Percentiles rank a stretch among this genome's conserved stretches.
Evolutionary conservation across 306 rosid genomes (phyloP).

Genomic region (Vicia sativa): DNA sequence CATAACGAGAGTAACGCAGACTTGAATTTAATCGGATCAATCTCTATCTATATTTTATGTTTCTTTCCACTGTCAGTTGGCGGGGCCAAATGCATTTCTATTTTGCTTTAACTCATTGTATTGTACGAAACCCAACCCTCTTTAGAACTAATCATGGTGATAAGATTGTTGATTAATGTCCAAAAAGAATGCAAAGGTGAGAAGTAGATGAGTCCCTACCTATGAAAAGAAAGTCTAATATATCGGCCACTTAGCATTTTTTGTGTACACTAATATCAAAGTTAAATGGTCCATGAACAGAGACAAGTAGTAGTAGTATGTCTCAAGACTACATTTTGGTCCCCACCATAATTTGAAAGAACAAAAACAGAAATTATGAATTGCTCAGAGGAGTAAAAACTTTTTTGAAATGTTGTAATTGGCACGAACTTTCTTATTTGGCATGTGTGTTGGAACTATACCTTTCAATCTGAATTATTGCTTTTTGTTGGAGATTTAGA

Average conservation of each 20-base stretch:
- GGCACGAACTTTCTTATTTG: slow-evolving; percentile 39
- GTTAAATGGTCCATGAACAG: slow-evolving; percentile 46
- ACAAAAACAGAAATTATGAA: slow-evolving; percentile 5
- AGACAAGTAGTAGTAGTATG: slow-evolving; percentile 31
- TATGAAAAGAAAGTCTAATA: slow-evolving; percentile 44
- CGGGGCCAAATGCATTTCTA: too few relatives aligned
- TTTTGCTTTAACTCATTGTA: too few relatives aligned
- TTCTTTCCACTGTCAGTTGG: too few relatives aligned
- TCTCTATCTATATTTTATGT: too few relatives aligned
- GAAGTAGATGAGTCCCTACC: slow-evolving; percentile 39
- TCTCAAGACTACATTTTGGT: slow-evolving; percentile 40
- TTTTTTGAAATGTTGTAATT: slow-evolving; percentile 27
- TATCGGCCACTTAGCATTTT: slow-evolving; percentile 43
- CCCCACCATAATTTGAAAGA: slow-evolving; percentile 43
- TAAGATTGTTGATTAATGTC: slow-evolving; percentile 39
- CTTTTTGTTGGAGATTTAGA: slow-evolving; percentile 40
- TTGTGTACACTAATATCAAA: slow-evolving; percentile 39
- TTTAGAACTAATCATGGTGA: slow-evolving; percentile 37
- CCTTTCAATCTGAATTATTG: slow-evolving; percentile 40
- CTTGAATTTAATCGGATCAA: too few relatives aligned
- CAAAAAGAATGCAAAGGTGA: slow-evolving; percentile 39
- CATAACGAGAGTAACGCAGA: too few relatives aligned
- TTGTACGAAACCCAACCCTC: neutral
- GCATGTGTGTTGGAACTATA: slow-evolving; percentile 35
- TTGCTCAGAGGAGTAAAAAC: neutral